Evolutionary conservation across 805 yeast species (phyloP).

Genomic region (Barnettozyma siamensis): DNA sequence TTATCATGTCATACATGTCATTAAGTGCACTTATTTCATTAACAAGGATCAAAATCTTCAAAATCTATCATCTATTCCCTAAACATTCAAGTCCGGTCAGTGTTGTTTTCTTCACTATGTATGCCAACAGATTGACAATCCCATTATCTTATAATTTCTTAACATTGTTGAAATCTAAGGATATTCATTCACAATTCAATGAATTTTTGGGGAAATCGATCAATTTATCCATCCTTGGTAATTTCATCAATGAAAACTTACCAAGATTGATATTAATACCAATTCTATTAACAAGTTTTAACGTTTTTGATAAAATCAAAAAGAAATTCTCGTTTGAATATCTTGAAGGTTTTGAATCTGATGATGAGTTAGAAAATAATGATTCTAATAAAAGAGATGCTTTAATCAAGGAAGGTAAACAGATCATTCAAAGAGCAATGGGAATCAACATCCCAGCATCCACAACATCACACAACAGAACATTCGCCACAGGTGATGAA

Average conservation of each 20-base stretch:
- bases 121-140: conserved; percentile 74
- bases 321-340: conserved; percentile 21
- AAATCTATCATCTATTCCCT: conserved; percentile 69
- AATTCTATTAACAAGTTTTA: conserved; percentile 53
- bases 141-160: conserved; percentile 78
- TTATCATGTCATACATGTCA: conserved; percentile 60
- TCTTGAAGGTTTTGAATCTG: conserved; percentile 35
- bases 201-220: conserved; percentile 71
- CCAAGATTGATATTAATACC: conserved; percentile 76
- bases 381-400: conserved; percentile 14
- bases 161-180: conserved; percentile 45
- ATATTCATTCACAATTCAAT: conserved; percentile 53
- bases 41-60: conserved; percentile 63
- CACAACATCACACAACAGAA: neutral
- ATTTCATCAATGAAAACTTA: conserved; percentile 63
- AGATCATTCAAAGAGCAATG: conserved; percentile 21
- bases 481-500: neutral
- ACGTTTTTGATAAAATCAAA: conserved; percentile 60
- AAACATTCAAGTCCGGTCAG: conserved; percentile 69
- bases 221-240: conserved; percentile 69
- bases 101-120: conserved; percentile 70
- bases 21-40: conserved; percentile 60
- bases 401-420: conserved; percentile 21
- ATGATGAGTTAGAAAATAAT: conserved; percentile 24
- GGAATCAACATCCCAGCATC: conserved; percentile 2